Percentiles rank a stretch among this genome's conserved stretches.
These are phyloP conservation scores for Vaccinium darrowii DNA, from an alignment of 148 eudicot genomes.

Conservation along the genomic window DNA sequence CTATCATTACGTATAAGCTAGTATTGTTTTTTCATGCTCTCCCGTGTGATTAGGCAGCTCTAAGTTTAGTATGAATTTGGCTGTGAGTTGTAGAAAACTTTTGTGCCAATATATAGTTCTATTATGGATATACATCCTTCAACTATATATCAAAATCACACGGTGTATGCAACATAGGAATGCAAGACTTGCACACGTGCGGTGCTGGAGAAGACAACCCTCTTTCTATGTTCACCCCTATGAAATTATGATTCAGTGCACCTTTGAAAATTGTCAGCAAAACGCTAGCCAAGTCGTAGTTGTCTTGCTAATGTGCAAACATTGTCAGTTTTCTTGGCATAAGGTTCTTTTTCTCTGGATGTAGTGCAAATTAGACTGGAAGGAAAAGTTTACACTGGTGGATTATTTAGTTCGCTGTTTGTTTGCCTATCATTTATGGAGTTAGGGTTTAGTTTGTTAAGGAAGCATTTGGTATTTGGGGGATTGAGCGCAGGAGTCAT, in stretches of 20 bases:
- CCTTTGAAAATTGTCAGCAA: neutral
- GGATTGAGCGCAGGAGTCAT: neutral
- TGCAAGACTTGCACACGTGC: neutral
- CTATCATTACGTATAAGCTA: neutral
- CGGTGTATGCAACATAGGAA: neutral
- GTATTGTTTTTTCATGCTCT: neutral
- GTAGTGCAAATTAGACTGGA: neutral
- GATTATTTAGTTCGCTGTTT: too few species aligned
- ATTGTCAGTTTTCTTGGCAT: neutral
- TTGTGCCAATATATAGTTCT: neutral
- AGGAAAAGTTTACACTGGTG: too few species aligned
- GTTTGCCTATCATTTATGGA: neutral
- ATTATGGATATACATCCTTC: neutral
- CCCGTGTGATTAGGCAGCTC: neutral
- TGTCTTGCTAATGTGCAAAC: slow-evolving; percentile 4
- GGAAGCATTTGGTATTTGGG: too few species aligned
- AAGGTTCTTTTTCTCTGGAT: neutral
- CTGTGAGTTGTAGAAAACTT: neutral
- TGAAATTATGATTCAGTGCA: neutral
- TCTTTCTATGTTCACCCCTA: neutral
- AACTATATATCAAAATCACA: neutral
- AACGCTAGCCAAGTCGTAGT: neutral
- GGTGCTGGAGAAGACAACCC: neutral
- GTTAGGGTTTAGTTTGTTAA: neutral
- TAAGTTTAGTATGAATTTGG: neutral